These are phyloP conservation scores for Herpetospermum pedunculosum DNA, from an alignment of 306 rosid genomes.

Conservation along the genomic window DNA sequence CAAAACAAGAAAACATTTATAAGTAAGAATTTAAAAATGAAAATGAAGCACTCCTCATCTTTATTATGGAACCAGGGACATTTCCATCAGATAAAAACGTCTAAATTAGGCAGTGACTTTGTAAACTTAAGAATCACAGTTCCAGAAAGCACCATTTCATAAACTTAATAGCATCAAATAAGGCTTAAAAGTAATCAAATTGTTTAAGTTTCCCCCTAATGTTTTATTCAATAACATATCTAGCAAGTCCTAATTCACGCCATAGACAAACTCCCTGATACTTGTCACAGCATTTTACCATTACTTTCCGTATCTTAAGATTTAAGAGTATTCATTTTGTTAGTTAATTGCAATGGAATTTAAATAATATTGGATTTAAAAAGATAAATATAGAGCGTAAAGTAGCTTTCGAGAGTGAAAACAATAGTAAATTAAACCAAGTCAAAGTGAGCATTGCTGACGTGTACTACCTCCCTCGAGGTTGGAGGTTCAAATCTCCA, in stretches of 20 bases:
- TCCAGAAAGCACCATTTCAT: constrained; percentile 2
- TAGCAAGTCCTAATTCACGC: too few relatives aligned
- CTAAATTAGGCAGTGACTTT: not conserved
- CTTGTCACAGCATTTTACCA: not conserved
- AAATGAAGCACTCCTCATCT: not conserved
- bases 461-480: too few relatives aligned
- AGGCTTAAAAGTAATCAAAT: not conserved
- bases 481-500: too few relatives aligned
- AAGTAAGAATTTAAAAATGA: not conserved
- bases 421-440: too few relatives aligned
- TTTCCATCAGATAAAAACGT: not conserved
- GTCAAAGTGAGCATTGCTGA: too few relatives aligned
- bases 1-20: not conserved
- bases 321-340: not conserved
- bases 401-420: not conserved
- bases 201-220: not conserved
- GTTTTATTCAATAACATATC: not conserved
- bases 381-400: not conserved
- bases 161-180: not conserved
- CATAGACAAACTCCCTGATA: not conserved
- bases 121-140: not conserved
- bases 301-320: not conserved
- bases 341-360: not conserved
- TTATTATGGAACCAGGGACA: not conserved
- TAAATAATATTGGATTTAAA: not conserved